Conservation (phyloP, 2,329 filamentous ascomycete species). For the Aureobasidium sp. region DNA sequence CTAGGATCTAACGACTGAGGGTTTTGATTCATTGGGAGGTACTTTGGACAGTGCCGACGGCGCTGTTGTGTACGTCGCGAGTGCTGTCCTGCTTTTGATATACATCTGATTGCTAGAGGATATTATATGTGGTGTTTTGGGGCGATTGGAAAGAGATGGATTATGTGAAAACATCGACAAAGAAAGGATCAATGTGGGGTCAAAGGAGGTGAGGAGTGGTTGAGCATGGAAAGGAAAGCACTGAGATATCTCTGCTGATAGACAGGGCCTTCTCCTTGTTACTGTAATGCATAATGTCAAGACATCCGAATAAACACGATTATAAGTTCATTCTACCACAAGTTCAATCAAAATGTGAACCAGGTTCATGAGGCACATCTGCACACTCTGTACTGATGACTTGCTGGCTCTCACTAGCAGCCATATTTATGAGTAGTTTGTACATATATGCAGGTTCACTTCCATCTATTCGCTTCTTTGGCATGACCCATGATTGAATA, state of each 20-base stretch:
- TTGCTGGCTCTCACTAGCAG: not conserved
- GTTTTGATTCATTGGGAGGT: not conserved
- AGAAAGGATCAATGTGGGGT: not conserved
- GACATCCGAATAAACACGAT: not conserved
- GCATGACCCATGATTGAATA: too few species aligned
- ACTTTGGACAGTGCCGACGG: not conserved
- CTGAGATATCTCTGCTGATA: not conserved
- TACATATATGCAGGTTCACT: too few species aligned
- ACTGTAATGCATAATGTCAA: constrained; percentile 13
- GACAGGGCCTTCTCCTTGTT: not conserved
- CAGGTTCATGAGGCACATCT: too few species aligned
- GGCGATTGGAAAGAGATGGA: not conserved
- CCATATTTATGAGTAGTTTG: too few species aligned
- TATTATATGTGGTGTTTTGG: not conserved
- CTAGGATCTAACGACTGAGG: not conserved
- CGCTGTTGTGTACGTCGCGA: not conserved
- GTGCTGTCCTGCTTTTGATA: not conserved
- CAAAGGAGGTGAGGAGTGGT: not conserved
- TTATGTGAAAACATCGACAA: constrained; percentile 2
- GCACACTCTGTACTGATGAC: not conserved
- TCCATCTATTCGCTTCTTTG: too few species aligned
- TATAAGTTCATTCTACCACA: not conserved
- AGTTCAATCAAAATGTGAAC: too few species aligned
- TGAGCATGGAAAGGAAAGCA: not conserved
- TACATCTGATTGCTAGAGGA: constrained; percentile 6